Evolutionary conservation across 2,329 filamentous ascomycete genomes (phyloP), one percentile per base, ranked within the genome.

Genomic region (Penicillium sp.): DNA sequence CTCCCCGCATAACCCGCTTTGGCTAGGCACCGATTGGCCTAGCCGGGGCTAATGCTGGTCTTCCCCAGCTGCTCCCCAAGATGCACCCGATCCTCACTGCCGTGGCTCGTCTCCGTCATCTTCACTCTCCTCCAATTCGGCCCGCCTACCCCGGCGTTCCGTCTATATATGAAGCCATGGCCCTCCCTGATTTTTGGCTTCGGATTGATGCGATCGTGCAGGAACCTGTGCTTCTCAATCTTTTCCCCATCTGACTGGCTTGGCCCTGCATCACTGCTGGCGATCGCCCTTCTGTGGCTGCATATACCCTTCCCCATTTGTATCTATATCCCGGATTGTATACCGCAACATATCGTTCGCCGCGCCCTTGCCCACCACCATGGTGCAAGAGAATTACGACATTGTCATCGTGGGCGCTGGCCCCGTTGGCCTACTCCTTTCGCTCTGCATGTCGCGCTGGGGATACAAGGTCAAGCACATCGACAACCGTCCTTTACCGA

Each of bases 401-500:
- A 77, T 78, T 35, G 88, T 95, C 54, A 89, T 95, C 52, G 77
- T 95, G 39, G 90, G 90, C 50, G 90, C 90, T 40, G 90, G 90
- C 11, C 90, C 90, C 3, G 88, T 90, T 27, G 90, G 90, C 39
- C 78, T 95, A 42, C 83, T 94, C 69, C 77, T 95, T 16, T 93
- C 88, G 7, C 89, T 89, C 19, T 91, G 86, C 62, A 78, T 96
- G 47, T 86, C 87, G 45, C 78, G 89, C 71, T 95, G 89, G 87
- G 90, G 90, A 14, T 96, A 95, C 75, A 88, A 81, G 65, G 87
- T 96, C 67, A 94, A 91, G 74, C 88, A 95, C 69, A 88, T 95
- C 60, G 90, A 95, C 70, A 94, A 94, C 68, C 79, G 89, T 43
- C 75, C 87, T 2, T 86, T 91, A 58, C 89, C 89, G 11, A 95